These are phyloP conservation scores for Viola odorata DNA, from an alignment of 345 rosid genomes.

Conservation along the genomic window DNA sequence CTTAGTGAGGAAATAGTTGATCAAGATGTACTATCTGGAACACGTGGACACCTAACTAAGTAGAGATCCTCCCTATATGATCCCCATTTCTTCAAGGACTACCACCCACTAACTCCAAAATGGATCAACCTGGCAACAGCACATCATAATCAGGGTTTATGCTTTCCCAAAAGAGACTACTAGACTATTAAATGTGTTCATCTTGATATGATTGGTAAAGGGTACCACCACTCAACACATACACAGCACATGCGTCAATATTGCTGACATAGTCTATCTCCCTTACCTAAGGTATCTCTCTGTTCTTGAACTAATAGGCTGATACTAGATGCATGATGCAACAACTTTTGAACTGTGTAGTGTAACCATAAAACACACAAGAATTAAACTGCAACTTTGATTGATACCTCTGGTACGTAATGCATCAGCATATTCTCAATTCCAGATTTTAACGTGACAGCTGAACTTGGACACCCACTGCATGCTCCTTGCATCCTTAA, in stretches of 20 bases:
- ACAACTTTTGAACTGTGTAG: neutral
- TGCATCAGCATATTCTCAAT: conserved; percentile 99
- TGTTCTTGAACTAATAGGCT: neutral
- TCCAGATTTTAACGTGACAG: conserved; percentile 96
- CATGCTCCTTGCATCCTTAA: conserved; percentile 98
- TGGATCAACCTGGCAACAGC: no score
- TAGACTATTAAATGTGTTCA: no score
- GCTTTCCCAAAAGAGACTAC: no score
- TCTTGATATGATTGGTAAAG: neutral
- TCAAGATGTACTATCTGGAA: no score
- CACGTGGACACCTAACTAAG: no score
- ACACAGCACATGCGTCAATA: neutral
- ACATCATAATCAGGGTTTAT: no score
- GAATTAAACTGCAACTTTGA: neutral
- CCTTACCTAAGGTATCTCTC: neutral
- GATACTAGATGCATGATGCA: neutral
- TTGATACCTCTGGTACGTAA: conserved; percentile 85
- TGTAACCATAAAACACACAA: neutral
- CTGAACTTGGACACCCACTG: conserved; percentile 98
- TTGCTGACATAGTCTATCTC: neutral
- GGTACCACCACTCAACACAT: neutral
- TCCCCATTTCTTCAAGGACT: no score
- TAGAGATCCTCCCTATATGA: no score
- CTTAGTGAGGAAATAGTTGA: neutral
- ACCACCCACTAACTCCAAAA: no score